Conservation (phyloP, 2,329 filamentous ascomycete species). For the Bipolaris gigantea region DNA sequence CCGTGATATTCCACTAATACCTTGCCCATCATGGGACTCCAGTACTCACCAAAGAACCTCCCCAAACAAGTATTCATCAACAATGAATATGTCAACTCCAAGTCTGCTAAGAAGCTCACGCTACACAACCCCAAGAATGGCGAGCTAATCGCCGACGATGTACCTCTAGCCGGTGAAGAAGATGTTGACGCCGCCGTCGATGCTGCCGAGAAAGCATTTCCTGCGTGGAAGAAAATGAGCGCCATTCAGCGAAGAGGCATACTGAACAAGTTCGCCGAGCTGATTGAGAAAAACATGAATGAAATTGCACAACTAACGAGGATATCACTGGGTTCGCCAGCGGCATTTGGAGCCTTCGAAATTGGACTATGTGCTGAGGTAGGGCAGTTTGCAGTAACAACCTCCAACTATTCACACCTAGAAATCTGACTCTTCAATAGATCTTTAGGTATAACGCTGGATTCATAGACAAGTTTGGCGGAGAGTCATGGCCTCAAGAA, state of each 20-base stretch:
- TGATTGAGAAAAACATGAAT: slow-evolving; percentile 30
- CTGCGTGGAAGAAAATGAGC: slow-evolving; percentile 44
- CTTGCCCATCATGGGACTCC: slow-evolving; percentile 30
- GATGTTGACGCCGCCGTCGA: slow-evolving; percentile 53
- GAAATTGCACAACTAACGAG: slow-evolving; percentile 42
- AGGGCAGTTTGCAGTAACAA: not conserved
- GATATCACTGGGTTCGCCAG: slow-evolving; percentile 53
- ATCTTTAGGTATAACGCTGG: slow-evolving; percentile 43
- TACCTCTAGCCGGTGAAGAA: slow-evolving; percentile 50
- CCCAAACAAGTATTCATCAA: slow-evolving; percentile 47
- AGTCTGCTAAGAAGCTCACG: slow-evolving; percentile 51
- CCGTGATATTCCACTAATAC: not conserved
- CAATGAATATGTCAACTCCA: slow-evolving; percentile 43
- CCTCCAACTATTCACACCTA: slow-evolving; percentile 10
- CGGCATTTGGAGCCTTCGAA: slow-evolving; percentile 51
- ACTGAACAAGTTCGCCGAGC: slow-evolving; percentile 38
- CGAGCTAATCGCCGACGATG: slow-evolving; percentile 54
- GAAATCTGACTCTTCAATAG: slow-evolving; percentile 9
- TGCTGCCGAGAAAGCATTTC: slow-evolving; percentile 54
- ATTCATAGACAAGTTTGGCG: slow-evolving; percentile 40
- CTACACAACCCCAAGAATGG: slow-evolving; percentile 55
- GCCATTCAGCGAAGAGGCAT: slow-evolving; percentile 33
- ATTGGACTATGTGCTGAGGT: slow-evolving; percentile 44
- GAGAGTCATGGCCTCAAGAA: slow-evolving; percentile 47
- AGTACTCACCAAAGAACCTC: slow-evolving; percentile 41